Evolutionary conservation across 805 yeast genomes (phyloP).

Genomic region (Wickerhamiella vanderwaltii): DNA sequence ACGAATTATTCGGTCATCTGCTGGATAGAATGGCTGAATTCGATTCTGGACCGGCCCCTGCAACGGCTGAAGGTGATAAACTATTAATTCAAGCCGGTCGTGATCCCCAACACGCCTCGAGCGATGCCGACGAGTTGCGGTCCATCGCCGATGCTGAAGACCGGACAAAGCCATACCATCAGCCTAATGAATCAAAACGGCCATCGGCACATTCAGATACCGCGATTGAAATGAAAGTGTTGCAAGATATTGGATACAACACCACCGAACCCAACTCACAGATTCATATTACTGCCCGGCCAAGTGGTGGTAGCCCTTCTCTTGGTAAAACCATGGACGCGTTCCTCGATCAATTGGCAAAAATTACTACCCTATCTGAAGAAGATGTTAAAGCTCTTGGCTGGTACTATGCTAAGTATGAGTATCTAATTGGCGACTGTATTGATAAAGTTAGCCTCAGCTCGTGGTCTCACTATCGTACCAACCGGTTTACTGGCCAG

Average conservation of each 20-base stretch:
- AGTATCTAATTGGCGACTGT: slow-evolving; percentile 28
- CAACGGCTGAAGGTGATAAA: slow-evolving; percentile 29
- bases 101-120: slow-evolving; percentile 26
- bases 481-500: slow-evolving; percentile 30
- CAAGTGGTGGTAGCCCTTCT: slow-evolving; percentile 27
- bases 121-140: slow-evolving; percentile 24
- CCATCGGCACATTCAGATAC: slow-evolving; percentile 13
- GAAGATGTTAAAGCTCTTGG: slow-evolving; percentile 29
- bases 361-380: slow-evolving; percentile 26
- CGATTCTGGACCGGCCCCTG: slow-evolving; percentile 27
- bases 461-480: slow-evolving; percentile 34
- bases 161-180: slow-evolving; percentile 26
- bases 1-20: slow-evolving; percentile 28
- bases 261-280: slow-evolving; percentile 8
- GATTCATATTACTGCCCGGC: slow-evolving; percentile 27
- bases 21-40: slow-evolving; percentile 29
- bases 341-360: slow-evolving; percentile 25
- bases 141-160: slow-evolving; percentile 32
- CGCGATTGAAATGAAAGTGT: slow-evolving; percentile 23
- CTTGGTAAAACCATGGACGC: slow-evolving; percentile 30
- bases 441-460: slow-evolving; percentile 28
- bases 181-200: slow-evolving; percentile 13
- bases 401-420: slow-evolving; percentile 34
- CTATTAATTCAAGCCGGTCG: slow-evolving; percentile 29
- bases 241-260: slow-evolving; percentile 24